Evolutionary conservation across 176 grass and related monocot species (phyloP), one percentile per base, ranked within the genome.

Genomic region (Chrysopogon serrulatus): DNA sequence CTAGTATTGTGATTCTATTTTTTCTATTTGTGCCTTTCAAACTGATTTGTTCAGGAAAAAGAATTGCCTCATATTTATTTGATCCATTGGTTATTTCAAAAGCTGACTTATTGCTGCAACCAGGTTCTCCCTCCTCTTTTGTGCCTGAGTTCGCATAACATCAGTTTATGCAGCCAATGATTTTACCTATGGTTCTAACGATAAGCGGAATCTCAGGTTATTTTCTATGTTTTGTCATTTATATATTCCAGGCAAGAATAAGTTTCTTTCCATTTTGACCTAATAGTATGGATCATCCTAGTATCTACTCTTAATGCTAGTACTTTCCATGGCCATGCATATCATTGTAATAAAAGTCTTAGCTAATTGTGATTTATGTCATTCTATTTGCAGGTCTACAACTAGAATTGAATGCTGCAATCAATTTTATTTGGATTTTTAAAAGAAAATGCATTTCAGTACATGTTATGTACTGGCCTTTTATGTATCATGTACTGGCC

Each of bases 101-200:
- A 67, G 14, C 80, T 89, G 42, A 89, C 47, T 88, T 18, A 31
- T 48, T 70, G 71, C 88, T 86, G 11, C 31, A 21, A 77, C 65
- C 87, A 99, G 97, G 97, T 99, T 84, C 93, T 99, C 80, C 97
- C 97, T 56, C 97, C 97, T 81, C 93, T n/a, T 99, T 80, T 99
- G 97, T 87, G 93, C n/a, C 93, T 71, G 93, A 99, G 81, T 41
- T 99, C 90, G 97, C 77, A n/a, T n/a, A 99, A 99, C 75, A 83
- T 96, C n/a, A n/a, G 87, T 93, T 96, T 73, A 92, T 99, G 87
- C 97, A 99, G 75, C 97, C 91, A 70, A 99, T 99, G 93, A 99
- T 99, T 94, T 85, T 99, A 61, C 97, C 97, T 41, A 99, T 99
- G 97, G 93, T 99, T 91, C 81, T 99, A 21, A 99, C 84, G 27